phyloP scores from a whole-genome alignment of 2,329 filamentous ascomycete genomes.

The Penicillium fuscoglaucum region DNA sequence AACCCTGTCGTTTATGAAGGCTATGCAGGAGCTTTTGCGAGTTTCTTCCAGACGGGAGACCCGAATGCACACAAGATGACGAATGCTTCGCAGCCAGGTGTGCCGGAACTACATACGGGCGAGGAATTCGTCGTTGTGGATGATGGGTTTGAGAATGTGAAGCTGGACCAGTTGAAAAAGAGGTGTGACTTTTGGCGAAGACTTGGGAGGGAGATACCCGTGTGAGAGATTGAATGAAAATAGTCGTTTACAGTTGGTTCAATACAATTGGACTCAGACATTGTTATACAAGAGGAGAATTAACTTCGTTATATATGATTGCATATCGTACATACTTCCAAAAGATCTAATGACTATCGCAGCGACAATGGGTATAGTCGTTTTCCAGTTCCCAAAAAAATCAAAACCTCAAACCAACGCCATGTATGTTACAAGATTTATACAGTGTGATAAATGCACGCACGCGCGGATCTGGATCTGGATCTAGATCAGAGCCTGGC shows the following conservation, averaged over 20 bases:
- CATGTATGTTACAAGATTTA: constrained; percentile 24
- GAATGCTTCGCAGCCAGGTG: constrained; percentile 37
- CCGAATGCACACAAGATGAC: constrained; percentile 60
- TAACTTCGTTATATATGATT: constrained; percentile 11
- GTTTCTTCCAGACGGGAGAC: constrained; percentile 60
- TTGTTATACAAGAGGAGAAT: constrained; percentile 5
- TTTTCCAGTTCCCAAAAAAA: constrained; percentile 11
- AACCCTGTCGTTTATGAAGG: constrained; percentile 58
- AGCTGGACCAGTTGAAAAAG: constrained; percentile 42
- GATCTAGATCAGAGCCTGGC: constrained; percentile 69
- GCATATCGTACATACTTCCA: constrained; percentile 14
- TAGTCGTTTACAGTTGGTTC: neutral
- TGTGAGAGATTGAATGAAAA: constrained; percentile 32
- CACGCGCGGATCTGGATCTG: neutral
- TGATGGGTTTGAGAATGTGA: constrained; percentile 47
- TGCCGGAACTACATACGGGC: constrained; percentile 47
- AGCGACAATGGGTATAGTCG: constrained; percentile 16
- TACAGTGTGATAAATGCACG: constrained; percentile 12
- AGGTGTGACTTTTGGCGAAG: constrained; percentile 58
- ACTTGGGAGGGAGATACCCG: constrained; percentile 49
- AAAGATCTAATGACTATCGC: constrained; percentile 12
- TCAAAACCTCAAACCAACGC: constrained; percentile 18
- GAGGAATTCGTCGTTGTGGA: constrained; percentile 54
- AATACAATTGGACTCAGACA: neutral
- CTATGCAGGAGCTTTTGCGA: constrained; percentile 60